These are phyloP conservation scores for Ceratobasidium sp. DNA, from an alignment of 1,284 basidiomycete species.

Conservation along the genomic window DNA sequence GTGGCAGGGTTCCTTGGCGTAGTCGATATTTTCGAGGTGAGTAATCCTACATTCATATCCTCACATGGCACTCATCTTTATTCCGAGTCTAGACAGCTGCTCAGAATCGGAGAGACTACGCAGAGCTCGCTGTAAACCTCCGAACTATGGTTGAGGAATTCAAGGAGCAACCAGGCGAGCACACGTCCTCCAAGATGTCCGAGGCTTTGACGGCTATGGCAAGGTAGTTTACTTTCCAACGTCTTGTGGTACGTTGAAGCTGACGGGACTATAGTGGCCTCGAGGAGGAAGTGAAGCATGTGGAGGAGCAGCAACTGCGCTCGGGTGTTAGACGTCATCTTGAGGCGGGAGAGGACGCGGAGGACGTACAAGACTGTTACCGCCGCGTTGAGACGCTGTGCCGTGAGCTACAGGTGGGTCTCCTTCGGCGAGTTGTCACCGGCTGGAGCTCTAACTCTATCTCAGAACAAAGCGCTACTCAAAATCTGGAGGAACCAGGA, in stretches of 20 bases:
- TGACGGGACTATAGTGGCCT: neutral
- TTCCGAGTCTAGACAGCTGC: neutral
- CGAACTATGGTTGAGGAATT: neutral
- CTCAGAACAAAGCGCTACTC: neutral
- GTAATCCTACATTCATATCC: too few species aligned
- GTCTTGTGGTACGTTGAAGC: neutral
- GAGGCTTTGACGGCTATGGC: neutral
- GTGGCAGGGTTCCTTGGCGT: too few species aligned
- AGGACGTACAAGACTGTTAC: neutral
- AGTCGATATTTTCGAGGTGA: too few species aligned
- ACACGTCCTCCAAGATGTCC: neutral
- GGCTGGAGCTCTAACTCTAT: neutral
- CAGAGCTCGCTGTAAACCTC: neutral
- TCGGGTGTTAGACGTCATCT: neutral
- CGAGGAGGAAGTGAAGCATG: neutral
- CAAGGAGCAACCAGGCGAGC: neutral
- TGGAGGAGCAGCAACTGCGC: neutral
- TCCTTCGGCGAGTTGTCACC: neutral
- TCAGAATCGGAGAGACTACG: neutral
- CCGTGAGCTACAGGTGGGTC: neutral
- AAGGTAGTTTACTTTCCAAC: neutral
- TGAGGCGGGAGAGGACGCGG: neutral
- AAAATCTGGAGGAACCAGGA: constrained; percentile 10
- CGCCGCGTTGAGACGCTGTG: neutral
- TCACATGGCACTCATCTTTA: too few species aligned